Evolutionary conservation across 2,329 filamentous ascomycete species (phyloP).

Genomic region (Ophiostoma montium): DNA sequence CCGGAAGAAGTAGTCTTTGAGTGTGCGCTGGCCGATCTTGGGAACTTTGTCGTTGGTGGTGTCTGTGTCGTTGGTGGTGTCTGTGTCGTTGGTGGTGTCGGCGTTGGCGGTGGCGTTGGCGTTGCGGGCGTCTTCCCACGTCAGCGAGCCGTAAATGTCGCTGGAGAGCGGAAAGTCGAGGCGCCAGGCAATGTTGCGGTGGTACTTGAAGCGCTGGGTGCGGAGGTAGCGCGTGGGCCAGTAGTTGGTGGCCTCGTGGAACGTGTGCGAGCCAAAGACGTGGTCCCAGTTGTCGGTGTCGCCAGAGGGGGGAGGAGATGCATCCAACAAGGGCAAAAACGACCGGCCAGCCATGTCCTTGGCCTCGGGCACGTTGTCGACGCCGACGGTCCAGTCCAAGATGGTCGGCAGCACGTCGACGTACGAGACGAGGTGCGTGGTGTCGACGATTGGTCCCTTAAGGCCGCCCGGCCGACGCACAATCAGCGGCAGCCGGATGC

Average conservation of each 20-base stretch:
- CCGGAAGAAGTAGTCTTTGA: constrained; percentile 30
- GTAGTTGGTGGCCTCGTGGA: constrained; percentile 34
- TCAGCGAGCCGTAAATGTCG: constrained; percentile 29
- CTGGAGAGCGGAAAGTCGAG: constrained; percentile 31
- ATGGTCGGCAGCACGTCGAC: constrained; percentile 32
- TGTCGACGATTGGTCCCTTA: constrained; percentile 22
- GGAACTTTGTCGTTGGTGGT: background rate
- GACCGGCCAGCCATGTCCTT: constrained; percentile 21
- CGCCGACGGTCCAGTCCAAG: constrained; percentile 24
- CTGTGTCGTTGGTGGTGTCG: background rate
- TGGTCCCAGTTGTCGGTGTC: constrained; percentile 17
- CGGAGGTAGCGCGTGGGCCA: constrained; percentile 33
- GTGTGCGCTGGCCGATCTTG: constrained; percentile 25
- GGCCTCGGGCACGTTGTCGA: constrained; percentile 2
- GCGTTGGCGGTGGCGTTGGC: background rate
- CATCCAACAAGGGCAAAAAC: constrained; percentile 23
- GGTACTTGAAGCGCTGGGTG: constrained; percentile 29
- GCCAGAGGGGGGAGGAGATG: background rate
- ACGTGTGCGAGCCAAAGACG: constrained; percentile 37
- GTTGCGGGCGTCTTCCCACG: constrained; percentile 17
- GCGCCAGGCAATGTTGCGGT: constrained; percentile 23
- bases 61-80: too few species aligned
- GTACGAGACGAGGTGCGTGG: constrained; percentile 31
- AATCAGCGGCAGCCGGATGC: constrained; percentile 18
- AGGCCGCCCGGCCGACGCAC: constrained; percentile 21